Evolutionary conservation across 2,329 filamentous ascomycete species (phyloP).

Genomic region (Ophiostoma fasciatum): DNA sequence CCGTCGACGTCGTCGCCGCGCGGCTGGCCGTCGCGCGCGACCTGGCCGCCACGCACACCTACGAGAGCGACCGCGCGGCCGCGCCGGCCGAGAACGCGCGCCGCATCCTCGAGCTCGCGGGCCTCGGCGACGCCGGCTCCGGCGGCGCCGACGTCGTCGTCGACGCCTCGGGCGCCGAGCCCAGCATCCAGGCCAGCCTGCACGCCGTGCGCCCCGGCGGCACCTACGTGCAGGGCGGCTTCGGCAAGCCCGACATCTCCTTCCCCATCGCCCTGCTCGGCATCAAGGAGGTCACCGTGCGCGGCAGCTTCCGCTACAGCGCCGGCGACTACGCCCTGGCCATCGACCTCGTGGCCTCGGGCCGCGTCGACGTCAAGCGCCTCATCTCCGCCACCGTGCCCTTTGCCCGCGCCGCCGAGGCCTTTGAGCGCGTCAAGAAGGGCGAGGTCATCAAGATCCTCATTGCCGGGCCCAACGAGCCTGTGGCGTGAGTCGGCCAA

Average conservation of each 20-base stretch:
- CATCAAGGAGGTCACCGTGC: constrained; percentile 74
- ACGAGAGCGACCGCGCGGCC: constrained; percentile 46
- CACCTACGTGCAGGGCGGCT: constrained; percentile 72
- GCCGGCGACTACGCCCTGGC: constrained; percentile 78
- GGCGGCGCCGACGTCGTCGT: constrained; percentile 63
- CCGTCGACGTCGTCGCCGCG: constrained; percentile 70
- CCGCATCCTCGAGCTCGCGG: constrained; percentile 47
- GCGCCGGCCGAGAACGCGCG: constrained; percentile 59
- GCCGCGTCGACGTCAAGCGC: constrained; percentile 66
- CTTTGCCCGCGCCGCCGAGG: constrained; percentile 71
- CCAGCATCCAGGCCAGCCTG: constrained; percentile 60
- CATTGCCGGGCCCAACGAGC: constrained; percentile 52
- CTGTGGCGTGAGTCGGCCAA: too few species aligned
- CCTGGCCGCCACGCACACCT: constrained; percentile 59
- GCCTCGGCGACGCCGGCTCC: constrained; percentile 25
- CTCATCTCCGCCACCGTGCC: constrained; percentile 64
- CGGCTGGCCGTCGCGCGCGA: constrained; percentile 64
- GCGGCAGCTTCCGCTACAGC: constrained; percentile 81
- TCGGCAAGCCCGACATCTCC: constrained; percentile 75
- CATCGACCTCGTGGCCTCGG: constrained; percentile 57
- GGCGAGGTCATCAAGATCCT: constrained; percentile 63
- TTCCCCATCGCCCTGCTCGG: constrained; percentile 90
- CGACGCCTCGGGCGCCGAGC: constrained; percentile 66
- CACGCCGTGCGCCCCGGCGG: constrained; percentile 58
- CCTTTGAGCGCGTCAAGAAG: constrained; percentile 73